Percentiles rank a stretch among this genome's conserved stretches.
Evolutionary conservation across 306 rosid species (phyloP).

Genomic region (Purshia tridentata): DNA sequence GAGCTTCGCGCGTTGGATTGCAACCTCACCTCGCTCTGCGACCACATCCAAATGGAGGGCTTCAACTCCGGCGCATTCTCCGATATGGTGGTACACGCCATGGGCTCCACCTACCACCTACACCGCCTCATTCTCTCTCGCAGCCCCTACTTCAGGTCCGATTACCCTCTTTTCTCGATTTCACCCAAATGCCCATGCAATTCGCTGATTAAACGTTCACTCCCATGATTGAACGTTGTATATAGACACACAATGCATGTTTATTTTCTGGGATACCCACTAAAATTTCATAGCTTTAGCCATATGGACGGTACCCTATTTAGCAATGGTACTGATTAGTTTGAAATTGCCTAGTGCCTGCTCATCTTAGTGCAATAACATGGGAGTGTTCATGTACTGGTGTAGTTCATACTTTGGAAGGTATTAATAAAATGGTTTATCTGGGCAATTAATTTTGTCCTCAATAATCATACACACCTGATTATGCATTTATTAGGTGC

Average conservation of each 20-base stretch:
- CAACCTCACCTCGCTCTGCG: slow-evolving; percentile 90
- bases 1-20: slow-evolving; percentile 86
- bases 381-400: too few relatives aligned
- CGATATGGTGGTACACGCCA: slow-evolving; percentile 77
- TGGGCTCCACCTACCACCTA: slow-evolving; percentile 86
- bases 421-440: not conserved
- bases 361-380: too few relatives aligned
- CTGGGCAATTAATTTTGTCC: not conserved
- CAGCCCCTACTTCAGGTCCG: slow-evolving; percentile 92
- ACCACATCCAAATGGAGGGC: slow-evolving; percentile 90
- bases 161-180: not conserved
- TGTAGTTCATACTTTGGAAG: too few relatives aligned
- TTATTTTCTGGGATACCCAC: too few relatives aligned
- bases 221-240: too few relatives aligned
- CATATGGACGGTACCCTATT: not conserved
- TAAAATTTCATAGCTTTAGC: too few relatives aligned
- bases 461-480: not conserved
- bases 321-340: not conserved
- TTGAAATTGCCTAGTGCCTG: too few relatives aligned
- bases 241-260: too few relatives aligned
- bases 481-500: slow-evolving; percentile 7
- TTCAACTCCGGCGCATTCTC: slow-evolving; percentile 86
- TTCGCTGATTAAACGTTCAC: not conserved
- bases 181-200: not conserved
- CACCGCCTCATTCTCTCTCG: slow-evolving; percentile 96